Evolutionary conservation across 495 filamentous ascomycete species (phyloP).

Genomic region (Daldinia bambusicola): DNA sequence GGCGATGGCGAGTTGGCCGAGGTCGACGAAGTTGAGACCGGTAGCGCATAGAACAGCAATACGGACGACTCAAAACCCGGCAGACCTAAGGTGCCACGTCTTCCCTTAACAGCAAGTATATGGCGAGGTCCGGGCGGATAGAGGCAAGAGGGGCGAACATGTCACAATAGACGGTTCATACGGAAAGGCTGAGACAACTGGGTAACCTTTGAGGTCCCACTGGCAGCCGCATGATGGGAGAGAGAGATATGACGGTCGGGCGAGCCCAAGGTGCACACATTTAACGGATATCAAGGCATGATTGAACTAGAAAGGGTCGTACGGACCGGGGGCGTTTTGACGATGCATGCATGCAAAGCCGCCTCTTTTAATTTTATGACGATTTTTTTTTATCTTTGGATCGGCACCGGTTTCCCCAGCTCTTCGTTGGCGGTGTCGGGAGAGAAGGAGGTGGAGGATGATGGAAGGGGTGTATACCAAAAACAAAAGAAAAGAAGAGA

Average conservation of each 20-base stretch:
- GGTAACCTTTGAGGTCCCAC: constrained; percentile 11
- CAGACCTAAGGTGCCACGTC: constrained; percentile 24
- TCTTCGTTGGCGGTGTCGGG: neutral
- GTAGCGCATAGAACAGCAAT: constrained; percentile 46
- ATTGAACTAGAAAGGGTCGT: constrained; percentile 49
- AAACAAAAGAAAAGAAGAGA: constrained; percentile 21
- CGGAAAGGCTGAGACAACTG: neutral
- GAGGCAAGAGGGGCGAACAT: neutral
- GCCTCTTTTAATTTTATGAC: constrained; percentile 12
- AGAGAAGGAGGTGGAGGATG: neutral
- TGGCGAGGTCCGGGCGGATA: constrained; percentile 16
- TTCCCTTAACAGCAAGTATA: constrained; percentile 17
- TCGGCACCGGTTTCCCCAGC: constrained; percentile 5
- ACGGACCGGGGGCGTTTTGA: constrained; percentile 43
- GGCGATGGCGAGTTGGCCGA: constrained; percentile 56
- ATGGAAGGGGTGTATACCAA: constrained; percentile 33
- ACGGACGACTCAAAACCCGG: constrained; percentile 34
- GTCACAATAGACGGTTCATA: constrained; percentile 12
- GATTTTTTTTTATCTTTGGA: constrained; percentile 16
- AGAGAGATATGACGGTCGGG: neutral
- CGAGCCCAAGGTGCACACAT: constrained; percentile 20
- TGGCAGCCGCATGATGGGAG: neutral
- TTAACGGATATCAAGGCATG: constrained; percentile 52
- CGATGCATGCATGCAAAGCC: constrained; percentile 13
- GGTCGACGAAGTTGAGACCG: constrained; percentile 53